Percentiles rank a stretch among this genome's conserved stretches.
phyloP scores from a whole-genome alignment of 768 basidiomycete genomes.

The Xerocomellus intermedius region DNA sequence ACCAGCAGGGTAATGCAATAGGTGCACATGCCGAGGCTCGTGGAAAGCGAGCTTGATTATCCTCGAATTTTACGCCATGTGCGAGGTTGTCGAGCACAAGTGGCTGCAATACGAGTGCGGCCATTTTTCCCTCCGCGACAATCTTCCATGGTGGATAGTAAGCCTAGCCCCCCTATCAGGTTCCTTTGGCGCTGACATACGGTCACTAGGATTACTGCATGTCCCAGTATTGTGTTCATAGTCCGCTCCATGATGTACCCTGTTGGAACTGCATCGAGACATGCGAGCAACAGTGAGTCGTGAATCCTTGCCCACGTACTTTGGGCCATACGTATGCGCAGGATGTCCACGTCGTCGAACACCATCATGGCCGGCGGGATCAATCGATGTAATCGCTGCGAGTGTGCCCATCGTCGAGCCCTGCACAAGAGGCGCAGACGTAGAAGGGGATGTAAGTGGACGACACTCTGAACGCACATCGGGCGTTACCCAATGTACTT shows the following conservation, averaged over 20 bases:
- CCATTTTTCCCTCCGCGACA: not conserved
- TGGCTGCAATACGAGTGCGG: conserved; percentile 8
- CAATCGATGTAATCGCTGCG: conserved; percentile 3
- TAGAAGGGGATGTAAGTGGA: not conserved
- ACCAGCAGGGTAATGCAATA: not conserved
- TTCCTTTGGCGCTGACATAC: not conserved
- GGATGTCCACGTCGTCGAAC: not conserved
- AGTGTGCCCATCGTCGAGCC: not conserved
- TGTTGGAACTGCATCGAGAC: conserved; percentile 2
- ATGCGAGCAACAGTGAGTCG: not conserved
- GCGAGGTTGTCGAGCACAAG: conserved; percentile 2
- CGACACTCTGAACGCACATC: not conserved
- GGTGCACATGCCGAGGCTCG: not conserved
- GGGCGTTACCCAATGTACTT: not conserved
- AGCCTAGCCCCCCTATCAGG: not conserved
- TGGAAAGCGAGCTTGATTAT: not conserved
- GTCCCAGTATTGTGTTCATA: not conserved
- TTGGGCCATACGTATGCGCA: not conserved
- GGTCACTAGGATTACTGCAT: not conserved
- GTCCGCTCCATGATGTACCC: not conserved
- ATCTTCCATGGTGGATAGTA: conserved; percentile 11
- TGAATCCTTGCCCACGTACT: not conserved
- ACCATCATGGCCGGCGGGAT: not conserved
- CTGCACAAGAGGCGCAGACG: not conserved
- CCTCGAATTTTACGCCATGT: not conserved